phyloP scores from a whole-genome alignment of 768 basidiomycete genomes.

The Amanita phalloides region DNA sequence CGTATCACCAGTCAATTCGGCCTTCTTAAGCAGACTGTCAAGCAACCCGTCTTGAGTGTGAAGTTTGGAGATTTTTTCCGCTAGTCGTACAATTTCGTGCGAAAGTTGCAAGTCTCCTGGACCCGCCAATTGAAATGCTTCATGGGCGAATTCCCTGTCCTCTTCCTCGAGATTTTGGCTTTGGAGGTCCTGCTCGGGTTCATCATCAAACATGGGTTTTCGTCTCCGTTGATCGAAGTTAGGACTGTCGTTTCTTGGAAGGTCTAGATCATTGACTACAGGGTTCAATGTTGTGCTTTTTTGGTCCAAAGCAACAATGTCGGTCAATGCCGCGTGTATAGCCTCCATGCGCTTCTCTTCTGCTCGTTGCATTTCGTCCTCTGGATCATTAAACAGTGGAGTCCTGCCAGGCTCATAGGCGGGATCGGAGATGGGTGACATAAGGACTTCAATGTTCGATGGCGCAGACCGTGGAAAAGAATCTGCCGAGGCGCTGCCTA shows the following conservation, averaged over 20 bases:
- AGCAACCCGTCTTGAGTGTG: slow-evolving; percentile 78
- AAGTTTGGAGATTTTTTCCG: slow-evolving; percentile 64
- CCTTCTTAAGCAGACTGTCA: slow-evolving; percentile 84
- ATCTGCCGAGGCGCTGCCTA: slow-evolving; percentile 12
- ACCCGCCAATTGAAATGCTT: slow-evolving; percentile 63
- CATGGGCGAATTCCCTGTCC: slow-evolving; percentile 10
- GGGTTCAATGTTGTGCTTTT: slow-evolving; percentile 11
- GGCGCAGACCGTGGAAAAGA: slow-evolving; percentile 15
- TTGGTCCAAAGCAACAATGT: slow-evolving; percentile 85
- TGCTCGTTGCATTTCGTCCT: slow-evolving; percentile 56
- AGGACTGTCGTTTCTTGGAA: not conserved
- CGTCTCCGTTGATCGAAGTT: slow-evolving; percentile 12
- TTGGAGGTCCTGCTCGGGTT: slow-evolving; percentile 32
- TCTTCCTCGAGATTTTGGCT: slow-evolving; percentile 31
- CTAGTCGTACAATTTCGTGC: slow-evolving; percentile 73
- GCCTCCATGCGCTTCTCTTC: slow-evolving; percentile 89
- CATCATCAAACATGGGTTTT: slow-evolving; percentile 20
- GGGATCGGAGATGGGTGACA: slow-evolving; percentile 54
- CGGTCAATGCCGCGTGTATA: slow-evolving; percentile 90
- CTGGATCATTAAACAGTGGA: slow-evolving; percentile 75
- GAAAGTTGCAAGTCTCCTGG: slow-evolving; percentile 88
- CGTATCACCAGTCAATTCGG: slow-evolving; percentile 85
- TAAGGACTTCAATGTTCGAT: slow-evolving; percentile 72
- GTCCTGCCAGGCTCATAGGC: slow-evolving; percentile 48
- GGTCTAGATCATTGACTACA: not conserved